Conservation (phyloP, 768 basidiomycete species). For the Cystobasidium onofrii region DNA sequence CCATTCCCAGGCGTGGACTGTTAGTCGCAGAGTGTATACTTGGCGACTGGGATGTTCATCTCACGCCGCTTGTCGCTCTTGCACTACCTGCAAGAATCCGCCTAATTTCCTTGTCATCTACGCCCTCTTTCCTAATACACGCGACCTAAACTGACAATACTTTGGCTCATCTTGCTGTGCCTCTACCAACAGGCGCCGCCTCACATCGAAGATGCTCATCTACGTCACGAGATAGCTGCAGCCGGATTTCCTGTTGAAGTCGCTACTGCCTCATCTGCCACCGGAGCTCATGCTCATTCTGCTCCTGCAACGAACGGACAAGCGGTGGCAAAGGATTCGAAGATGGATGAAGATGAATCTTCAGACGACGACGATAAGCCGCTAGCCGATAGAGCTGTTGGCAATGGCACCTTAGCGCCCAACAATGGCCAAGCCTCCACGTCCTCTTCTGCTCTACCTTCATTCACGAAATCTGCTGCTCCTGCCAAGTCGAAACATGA, state of each 20-base stretch:
- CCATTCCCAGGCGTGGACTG: too few species aligned
- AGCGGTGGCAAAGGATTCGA: constrained; percentile 39
- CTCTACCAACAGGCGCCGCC: not conserved
- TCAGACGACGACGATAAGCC: constrained; percentile 47
- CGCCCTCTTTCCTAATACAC: not conserved
- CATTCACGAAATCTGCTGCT: not conserved
- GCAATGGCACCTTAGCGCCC: not conserved
- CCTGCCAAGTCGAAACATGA: constrained; percentile 43
- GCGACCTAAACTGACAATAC: not conserved
- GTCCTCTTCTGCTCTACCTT: not conserved
- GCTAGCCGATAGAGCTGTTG: constrained; percentile 36
- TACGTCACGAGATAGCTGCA: constrained; percentile 29
- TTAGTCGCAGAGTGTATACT: not conserved
- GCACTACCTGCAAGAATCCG: not conserved
- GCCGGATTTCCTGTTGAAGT: constrained; percentile 9
- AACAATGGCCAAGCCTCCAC: not conserved
- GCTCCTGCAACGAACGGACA: constrained; percentile 30
- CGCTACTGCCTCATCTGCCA: not conserved
- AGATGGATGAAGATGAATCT: constrained; percentile 43
- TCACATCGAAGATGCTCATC: constrained; percentile 12
- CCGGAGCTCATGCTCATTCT: constrained; percentile 6
- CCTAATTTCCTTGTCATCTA: not conserved
- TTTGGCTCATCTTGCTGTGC: not conserved
- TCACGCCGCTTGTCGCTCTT: not conserved
- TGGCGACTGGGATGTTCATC: too few species aligned